These are phyloP conservation scores for Schizochytrium sp. DNA, from an alignment of 108 stramenopile species.

Conservation along the genomic window DNA sequence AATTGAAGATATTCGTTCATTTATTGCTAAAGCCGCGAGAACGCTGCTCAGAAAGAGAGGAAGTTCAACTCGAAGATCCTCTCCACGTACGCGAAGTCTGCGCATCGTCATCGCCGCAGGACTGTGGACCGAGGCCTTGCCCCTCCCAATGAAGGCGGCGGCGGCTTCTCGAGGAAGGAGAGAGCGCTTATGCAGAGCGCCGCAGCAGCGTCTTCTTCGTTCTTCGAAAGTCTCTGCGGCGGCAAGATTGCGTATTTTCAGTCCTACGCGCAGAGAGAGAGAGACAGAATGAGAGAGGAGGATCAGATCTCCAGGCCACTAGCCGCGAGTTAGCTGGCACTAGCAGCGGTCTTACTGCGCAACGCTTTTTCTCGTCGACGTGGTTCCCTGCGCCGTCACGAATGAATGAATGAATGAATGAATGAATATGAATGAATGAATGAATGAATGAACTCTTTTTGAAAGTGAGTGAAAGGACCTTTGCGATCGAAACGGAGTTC, in stretches of 20 bases:
- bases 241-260: no score
- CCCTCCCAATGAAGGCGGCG: neutral
- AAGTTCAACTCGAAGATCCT: neutral
- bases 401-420: no score
- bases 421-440: no score
- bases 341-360: neutral
- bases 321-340: neutral
- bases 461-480: no score
- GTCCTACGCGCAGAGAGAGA: no score
- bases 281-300: neutral
- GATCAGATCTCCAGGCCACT: neutral
- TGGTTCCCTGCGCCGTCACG: neutral
- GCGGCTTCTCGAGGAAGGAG: neutral
- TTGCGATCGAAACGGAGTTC: no score
- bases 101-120: neutral
- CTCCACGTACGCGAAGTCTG: neutral
- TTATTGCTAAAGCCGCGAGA: neutral
- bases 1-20: neutral
- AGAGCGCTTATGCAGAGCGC: neutral
- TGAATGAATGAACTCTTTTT: no score
- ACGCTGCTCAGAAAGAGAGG: neutral
- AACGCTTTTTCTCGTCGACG: neutral
- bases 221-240: no score
- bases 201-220: neutral
- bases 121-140: slow-evolving; percentile 15